Base-by-base conservation (phyloP, 2,329 filamentous ascomycete genomes). In the Cercospora beticola region DNA sequence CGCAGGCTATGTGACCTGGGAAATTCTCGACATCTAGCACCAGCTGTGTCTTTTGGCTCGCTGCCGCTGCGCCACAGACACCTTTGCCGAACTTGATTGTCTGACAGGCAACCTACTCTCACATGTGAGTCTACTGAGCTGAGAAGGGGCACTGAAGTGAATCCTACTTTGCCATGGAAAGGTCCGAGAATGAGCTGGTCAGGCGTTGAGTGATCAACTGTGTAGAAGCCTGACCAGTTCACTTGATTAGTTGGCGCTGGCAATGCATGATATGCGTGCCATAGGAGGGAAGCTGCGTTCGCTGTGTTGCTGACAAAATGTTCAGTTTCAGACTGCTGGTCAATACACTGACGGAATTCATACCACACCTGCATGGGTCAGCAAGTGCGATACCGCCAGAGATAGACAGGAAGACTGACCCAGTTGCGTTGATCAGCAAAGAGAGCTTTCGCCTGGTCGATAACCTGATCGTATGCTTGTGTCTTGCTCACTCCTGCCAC, bases 151-250 rank as follows among this genome's bases (percentile, higher is more conserved):
- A 23, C 2, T 49, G 33, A 40, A 18, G 36, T 49, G 31, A 9
- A 28, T 14, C 58, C 52, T 26, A 77, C 84, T 76, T 93, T 91
- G 71, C 92, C 92, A 73, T 93, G 90, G 79, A 94, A 94, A 0
- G 92, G 92, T 0, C 90, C 92, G 1, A 94, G 87, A 72, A 94
- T 90, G 57, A 94, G 86, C 74, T 88, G 87, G 3, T 77, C 69
- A 1, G 78, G 68, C 12, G 76, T 72, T 8, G 70, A 66, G 5
- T 83, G 81, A 76, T 92, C 88, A 54, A 89, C 80, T 14, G 89
- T 87, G 81, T 93, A 93, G 82, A 93, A 94, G 26, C 92, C 91
- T 57, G 90, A 88, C 92, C 92, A 95, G 80, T 95, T 94, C 23
- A 92, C 90, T 16, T 87, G 81, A 46, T 82, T 86, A 62, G 87